Percentiles rank a stretch among this genome's conserved stretches.
phyloP scores from a whole-genome alignment of 2,329 filamentous ascomycete species.

The Macrophomina tecta region DNA sequence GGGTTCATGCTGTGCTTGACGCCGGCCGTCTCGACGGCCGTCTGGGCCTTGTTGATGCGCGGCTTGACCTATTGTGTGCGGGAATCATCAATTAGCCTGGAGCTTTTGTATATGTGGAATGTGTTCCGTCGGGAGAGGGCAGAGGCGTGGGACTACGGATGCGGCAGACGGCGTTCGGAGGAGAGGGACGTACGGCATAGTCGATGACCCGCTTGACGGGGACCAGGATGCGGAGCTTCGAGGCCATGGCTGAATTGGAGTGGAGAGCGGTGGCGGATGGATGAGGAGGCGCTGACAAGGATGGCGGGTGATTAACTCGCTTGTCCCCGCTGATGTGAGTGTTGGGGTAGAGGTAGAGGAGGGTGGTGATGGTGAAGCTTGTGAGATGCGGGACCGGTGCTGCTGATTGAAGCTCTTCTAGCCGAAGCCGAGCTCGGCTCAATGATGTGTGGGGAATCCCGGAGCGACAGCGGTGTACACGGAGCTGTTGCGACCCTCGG shows the following conservation, averaged over 20 bases:
- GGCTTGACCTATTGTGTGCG: conserved; percentile 64
- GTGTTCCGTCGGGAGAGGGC: not conserved
- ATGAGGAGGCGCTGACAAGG: not conserved
- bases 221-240: conserved; percentile 60
- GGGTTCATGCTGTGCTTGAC: conserved; percentile 99
- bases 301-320: not conserved
- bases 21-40: conserved; percentile 86
- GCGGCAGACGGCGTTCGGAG: conserved; percentile 10
- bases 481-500: conserved; percentile 16
- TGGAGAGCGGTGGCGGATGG: not conserved
- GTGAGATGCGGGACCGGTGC: conserved; percentile 22
- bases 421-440: conserved; percentile 27
- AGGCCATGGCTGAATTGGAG: conserved; percentile 33
- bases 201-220: conserved; percentile 65
- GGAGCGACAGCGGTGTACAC: conserved; percentile 11
- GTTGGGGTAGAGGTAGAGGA: not conserved
- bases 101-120: not conserved
- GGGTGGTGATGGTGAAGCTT: conserved; percentile 6
- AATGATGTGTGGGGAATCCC: conserved; percentile 18
- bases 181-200: conserved; percentile 56
- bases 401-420: conserved; percentile 23
- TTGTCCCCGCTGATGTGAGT: not conserved
- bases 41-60: conserved; percentile 73
- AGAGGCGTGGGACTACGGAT: conserved; percentile 2
- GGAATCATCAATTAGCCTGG: conserved; percentile 23